These are phyloP conservation scores for Nephelium lappaceum DNA, from an alignment of 345 rosid species.

Conservation along the genomic window DNA sequence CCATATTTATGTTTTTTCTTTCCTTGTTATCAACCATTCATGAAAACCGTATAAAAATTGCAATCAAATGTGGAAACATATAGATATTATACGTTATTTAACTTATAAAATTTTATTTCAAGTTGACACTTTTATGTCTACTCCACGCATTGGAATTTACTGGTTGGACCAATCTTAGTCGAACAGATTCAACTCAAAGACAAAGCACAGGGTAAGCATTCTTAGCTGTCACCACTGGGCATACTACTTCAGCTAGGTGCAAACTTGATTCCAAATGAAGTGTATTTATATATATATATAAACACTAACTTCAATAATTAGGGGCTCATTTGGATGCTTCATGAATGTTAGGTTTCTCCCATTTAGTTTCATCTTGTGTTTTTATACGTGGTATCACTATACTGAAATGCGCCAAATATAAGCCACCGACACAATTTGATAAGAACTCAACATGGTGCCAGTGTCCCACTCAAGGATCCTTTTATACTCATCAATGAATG, in stretches of 20 bases:
- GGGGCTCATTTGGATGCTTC: not conserved
- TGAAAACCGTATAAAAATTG: not conserved
- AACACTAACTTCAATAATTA: not conserved
- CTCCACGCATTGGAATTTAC: not conserved
- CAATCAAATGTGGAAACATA: not conserved
- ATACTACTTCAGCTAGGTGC: not conserved
- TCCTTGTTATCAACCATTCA: not conserved
- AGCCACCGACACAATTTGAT: not conserved
- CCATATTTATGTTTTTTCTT: not conserved
- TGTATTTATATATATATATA: too few species aligned
- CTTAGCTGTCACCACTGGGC: not conserved
- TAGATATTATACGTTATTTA: not conserved
- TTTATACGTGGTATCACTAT: not conserved
- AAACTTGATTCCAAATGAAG: not conserved
- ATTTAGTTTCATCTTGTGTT: not conserved
- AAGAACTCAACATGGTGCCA: not conserved
- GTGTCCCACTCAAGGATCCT: not conserved
- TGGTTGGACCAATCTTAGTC: not conserved
- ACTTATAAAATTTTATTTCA: not conserved
- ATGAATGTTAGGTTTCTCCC: not conserved
- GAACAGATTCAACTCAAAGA: constrained; percentile 1
- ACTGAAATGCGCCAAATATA: not conserved
- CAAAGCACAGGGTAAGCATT: not conserved
- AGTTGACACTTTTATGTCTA: not conserved
- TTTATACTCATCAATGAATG: not conserved